Conservation (phyloP, 2,329 filamentous ascomycete genomes). For the Diaporthe vaccinii region DNA sequence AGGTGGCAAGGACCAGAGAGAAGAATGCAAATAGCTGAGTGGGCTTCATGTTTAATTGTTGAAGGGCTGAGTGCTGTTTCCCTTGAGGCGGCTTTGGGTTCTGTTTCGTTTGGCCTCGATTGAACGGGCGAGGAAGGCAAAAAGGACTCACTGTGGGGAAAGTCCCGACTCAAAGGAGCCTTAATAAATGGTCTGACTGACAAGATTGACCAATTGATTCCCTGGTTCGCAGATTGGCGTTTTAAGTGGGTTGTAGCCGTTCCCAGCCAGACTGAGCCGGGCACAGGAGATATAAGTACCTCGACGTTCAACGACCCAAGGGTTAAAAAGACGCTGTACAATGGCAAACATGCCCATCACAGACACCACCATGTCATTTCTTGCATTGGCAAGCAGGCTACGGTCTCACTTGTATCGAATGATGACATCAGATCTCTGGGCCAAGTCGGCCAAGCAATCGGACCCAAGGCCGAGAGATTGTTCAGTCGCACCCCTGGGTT, state of each 20-base stretch:
- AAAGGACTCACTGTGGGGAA: background rate
- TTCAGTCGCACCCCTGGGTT: background rate
- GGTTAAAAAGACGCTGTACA: background rate
- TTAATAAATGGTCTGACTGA: background rate
- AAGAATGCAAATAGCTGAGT: background rate
- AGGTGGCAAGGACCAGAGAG: background rate
- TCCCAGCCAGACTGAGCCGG: background rate
- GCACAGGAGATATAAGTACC: background rate
- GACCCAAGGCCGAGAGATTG: background rate
- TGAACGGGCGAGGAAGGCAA: background rate
- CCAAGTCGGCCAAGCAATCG: slow-evolving; percentile 26
- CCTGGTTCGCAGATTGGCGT: background rate
- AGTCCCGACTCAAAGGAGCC: background rate
- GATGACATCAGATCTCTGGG: slow-evolving; percentile 23
- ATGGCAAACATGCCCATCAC: background rate
- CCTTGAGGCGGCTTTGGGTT: no score
- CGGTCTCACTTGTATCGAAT: slow-evolving; percentile 11
- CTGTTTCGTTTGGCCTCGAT: background rate
- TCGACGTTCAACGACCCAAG: background rate
- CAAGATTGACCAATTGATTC: background rate
- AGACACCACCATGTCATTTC: slow-evolving; percentile 1
- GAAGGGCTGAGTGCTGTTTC: no score
- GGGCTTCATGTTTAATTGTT: background rate
- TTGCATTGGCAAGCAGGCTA: slow-evolving; percentile 21
- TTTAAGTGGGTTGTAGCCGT: background rate